Base-by-base conservation (phyloP, 352 stramenopile species). In the Phytophthora sojae region DNA sequence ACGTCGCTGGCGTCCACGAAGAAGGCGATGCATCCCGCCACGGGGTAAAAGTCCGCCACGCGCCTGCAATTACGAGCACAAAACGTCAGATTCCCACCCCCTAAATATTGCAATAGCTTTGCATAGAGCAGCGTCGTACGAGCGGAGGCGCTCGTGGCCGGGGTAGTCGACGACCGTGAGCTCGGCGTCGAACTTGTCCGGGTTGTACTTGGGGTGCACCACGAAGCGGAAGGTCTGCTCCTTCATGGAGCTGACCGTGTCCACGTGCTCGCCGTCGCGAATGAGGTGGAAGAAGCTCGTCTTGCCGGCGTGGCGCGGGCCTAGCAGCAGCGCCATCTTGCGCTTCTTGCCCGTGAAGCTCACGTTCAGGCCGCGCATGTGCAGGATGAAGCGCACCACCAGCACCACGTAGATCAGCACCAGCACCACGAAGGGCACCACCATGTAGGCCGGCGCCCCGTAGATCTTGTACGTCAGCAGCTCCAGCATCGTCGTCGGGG, bases 201-300 rank as follows among this genome's bases (percentile, higher is more conserved):
- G 79, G 67, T 92, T 93, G 82, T 89, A 83, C 59, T 83, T 84
- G 23, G 61, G 51, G 67, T 95, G 85, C 49, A 95, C 74, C 35
- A 81, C 56, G 51, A 96, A 94, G 53, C 75, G 81, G 69, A 76
- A 78, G n/a, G 88, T 86, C 30, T 80, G 74, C 55, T 93, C 83
- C 63, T 94, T 91, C 90, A 96, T 96, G 53, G 90, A 96, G 57
- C 82, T 93, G 21, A 96, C 90, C 2, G 90, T 96, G 30, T 92
- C 77, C 11, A 91, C 72, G 62, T 86, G 79, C 55, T 78, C 52
- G 53, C 87, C 86, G 61, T 95, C 80, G 26, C 83, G 83, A 29
- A 96, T 75, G 53, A 86, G 78, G 67, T 96, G 87, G 74, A 95
- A 93, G 61, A 96, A 85, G 65, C 83, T 76, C 55, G 90, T 96